Evolutionary conservation across 257 asterid species (phyloP), one percentile per base, ranked within the genome.

Genomic region (Petrea volubilis): DNA sequence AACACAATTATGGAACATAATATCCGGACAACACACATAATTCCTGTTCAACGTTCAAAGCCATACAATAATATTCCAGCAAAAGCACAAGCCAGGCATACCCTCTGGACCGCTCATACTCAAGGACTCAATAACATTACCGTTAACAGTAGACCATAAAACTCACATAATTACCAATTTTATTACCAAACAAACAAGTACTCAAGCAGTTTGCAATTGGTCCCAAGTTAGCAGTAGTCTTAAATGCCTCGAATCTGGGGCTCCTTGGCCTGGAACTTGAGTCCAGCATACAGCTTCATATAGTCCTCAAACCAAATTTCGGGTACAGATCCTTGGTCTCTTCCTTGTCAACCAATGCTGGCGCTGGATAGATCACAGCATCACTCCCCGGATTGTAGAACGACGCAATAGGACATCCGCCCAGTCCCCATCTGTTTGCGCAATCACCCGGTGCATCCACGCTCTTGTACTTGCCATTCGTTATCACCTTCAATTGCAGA

Each of bases 301-400:
- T 87, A 87, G 80, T 87, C 92, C 1, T 84, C 86, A 8, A 87
- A 87, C 38, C 90, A 52, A 87, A 87, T 17, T 74, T 80, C 7
- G 92, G 92, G 64, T 87, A 87, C 43, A 68, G 4, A 14, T 67
- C 47, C 40, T 76, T 67, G n/a, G 0, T 61, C 14, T 78, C 83
- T 3, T 68, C 64, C 59, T 76, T 76, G 62, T 76, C 87, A 5
- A 82, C 79, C 78, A 87, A 65, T 34, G 79, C 71, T 3, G 84
- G 81, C 7, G 92, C 92, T 8, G 92, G 90, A 55, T 67, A 87
- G 46, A 87, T 87, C 53, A 87, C 84, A 0, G 88, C 90, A 21
- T 84, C 92, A 13, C 79, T 80, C 11, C 90, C 90, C 2, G 92
- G 90, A 31, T 86, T 86, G 82, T 86, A 86, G 79, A 86, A 86